Percentiles rank a stretch among this genome's conserved stretches.
These are phyloP conservation scores for Phytophthora hybrid DNA, from an alignment of 352 stramenopile species.

Conservation along the genomic window DNA sequence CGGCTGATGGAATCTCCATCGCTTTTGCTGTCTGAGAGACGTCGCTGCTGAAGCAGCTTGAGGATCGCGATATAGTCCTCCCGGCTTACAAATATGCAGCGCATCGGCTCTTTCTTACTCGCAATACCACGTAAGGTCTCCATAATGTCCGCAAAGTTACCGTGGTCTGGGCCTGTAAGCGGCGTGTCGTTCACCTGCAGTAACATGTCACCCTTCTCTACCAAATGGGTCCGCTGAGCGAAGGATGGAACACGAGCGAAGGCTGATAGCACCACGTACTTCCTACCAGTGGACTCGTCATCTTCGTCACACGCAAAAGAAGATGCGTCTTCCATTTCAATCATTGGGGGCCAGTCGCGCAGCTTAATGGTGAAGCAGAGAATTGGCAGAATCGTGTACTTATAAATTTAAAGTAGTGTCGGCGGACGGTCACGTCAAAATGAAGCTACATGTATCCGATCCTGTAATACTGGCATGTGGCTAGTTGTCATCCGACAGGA, in stretches of 20 bases:
- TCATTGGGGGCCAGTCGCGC: conserved; percentile 84
- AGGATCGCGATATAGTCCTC: conserved; percentile 64
- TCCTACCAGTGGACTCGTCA: conserved; percentile 50
- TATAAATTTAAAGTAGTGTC: too few relatives aligned
- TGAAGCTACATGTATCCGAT: too few relatives aligned
- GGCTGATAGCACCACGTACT: conserved; percentile 73
- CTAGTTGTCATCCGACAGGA: too few relatives aligned
- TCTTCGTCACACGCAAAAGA: conserved; percentile 60
- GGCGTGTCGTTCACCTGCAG: conserved; percentile 65
- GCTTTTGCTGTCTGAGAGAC: conserved; percentile 15
- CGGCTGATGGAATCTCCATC: conserved; percentile 3
- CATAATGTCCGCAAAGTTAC: conserved; percentile 72
- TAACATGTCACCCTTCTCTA: conserved; percentile 73
- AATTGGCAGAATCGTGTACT: too few relatives aligned
- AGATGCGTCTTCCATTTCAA: conserved; percentile 70
- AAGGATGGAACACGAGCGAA: conserved; percentile 80
- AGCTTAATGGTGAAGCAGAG: too few relatives aligned
- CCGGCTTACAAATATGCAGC: conserved; percentile 59
- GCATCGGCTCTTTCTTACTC: conserved; percentile 63
- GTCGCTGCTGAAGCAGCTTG: conserved; percentile 29
- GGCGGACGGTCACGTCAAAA: too few relatives aligned
- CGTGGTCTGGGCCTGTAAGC: conserved; percentile 57
- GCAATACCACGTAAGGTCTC: conserved; percentile 56
- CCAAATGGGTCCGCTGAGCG: conserved; percentile 69
- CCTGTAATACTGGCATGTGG: too few relatives aligned